A percentile compares a stretch with the other conserved stretches of the same genome.
Conservation (phyloP, 352 stramenopile species). For the Globisporangium okanoganense region DNA sequence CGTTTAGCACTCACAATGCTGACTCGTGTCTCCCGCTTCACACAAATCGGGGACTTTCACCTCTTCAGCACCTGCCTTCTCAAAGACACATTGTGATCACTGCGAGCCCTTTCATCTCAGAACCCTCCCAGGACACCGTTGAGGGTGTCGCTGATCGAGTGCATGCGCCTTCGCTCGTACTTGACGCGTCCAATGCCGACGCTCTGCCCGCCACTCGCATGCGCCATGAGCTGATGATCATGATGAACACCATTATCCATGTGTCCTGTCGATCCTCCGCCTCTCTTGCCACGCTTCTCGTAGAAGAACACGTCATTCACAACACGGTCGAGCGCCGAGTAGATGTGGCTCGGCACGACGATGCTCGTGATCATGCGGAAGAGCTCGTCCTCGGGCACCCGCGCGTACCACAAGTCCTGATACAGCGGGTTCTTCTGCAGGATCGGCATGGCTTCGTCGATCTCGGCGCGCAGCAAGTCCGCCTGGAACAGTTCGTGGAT, state of each 20-base stretch:
- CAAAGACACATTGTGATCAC: background rate
- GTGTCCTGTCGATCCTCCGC: conserved; percentile 13
- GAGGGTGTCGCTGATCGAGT: conserved; percentile 71
- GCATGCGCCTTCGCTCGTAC: conserved; percentile 64
- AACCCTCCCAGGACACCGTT: conserved; percentile 73
- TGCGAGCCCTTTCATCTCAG: conserved; percentile 15
- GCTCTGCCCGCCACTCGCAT: conserved; percentile 51
- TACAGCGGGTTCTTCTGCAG: conserved; percentile 66
- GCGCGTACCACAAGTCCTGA: conserved; percentile 52
- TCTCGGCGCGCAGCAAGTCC: conserved; percentile 50
- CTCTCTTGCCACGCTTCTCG: conserved; percentile 40
- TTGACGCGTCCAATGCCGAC: conserved; percentile 68
- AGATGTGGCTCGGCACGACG: conserved; percentile 62
- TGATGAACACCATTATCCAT: no score
- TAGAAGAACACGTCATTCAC: conserved; percentile 88
- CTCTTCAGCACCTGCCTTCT: background rate
- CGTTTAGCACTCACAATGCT: background rate
- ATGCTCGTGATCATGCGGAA: conserved; percentile 66
- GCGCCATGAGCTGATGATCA: conserved; percentile 24
- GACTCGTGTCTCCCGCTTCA: background rate
- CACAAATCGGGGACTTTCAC: background rate
- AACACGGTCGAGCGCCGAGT: conserved; percentile 62
- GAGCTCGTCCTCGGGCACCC: conserved; percentile 63
- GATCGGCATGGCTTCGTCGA: conserved; percentile 74
- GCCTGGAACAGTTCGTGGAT: conserved; percentile 68